Conservation (phyloP, 768 basidiomycete genomes). For the Pulveroboletus ravenelii region DNA sequence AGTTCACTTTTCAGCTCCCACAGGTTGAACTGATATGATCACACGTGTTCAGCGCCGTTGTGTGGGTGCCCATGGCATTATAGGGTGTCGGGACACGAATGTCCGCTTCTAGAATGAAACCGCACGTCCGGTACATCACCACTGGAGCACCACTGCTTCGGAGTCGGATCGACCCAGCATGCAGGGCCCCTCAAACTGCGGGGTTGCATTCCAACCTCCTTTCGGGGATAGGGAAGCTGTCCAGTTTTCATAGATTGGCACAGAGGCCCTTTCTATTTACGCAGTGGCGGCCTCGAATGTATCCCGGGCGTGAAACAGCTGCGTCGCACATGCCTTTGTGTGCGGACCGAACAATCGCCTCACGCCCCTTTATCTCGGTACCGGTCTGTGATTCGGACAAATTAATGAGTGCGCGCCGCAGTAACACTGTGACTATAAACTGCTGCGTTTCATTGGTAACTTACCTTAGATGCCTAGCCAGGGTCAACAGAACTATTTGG, state of each 20-base stretch:
- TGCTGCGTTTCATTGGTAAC: constrained; percentile 8
- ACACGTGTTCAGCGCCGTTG: constrained; percentile 21
- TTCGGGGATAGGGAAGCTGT: constrained; percentile 3
- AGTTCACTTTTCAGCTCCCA: constrained; percentile 14
- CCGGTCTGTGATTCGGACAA: constrained; percentile 16
- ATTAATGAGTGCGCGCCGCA: constrained; percentile 13
- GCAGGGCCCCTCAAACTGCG: constrained; percentile 29
- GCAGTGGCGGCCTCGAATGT: constrained; percentile 13
- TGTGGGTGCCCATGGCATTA: constrained; percentile 7
- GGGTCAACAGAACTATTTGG: constrained; percentile 1
- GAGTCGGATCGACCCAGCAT: constrained; percentile 24
- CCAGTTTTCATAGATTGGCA: constrained; percentile 18
- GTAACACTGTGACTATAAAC: constrained; percentile 12
- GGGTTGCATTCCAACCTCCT: constrained; percentile 14
- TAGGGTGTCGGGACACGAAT: constrained; percentile 18
- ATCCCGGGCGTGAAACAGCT: constrained; percentile 1
- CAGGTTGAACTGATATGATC: constrained; percentile 13
- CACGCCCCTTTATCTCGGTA: constrained; percentile 20
- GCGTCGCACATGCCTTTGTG: constrained; percentile 5
- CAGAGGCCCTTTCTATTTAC: constrained; percentile 17
- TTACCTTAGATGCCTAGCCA: constrained; percentile 4
- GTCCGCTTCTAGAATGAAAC: constrained; percentile 22
- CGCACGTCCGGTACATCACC: constrained; percentile 11
- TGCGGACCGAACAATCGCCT: background rate
- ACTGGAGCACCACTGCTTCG: constrained; percentile 9